These are phyloP conservation scores for Ophiostoma quercus DNA, from an alignment of 2,329 filamentous ascomycete genomes.

Conservation along the genomic window DNA sequence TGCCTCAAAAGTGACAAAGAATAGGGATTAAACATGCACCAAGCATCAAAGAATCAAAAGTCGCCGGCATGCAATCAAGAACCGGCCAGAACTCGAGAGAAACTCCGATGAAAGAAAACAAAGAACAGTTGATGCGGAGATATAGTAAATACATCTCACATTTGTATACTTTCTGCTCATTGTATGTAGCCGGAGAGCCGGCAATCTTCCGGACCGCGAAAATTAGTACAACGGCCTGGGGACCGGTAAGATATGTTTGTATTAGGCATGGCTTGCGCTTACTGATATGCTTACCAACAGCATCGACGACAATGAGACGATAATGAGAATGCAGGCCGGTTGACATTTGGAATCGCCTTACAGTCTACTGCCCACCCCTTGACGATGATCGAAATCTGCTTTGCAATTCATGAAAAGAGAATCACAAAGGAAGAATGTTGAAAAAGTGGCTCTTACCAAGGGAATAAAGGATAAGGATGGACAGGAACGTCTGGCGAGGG, in stretches of 20 bases:
- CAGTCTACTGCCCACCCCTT: background rate
- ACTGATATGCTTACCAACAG: background rate
- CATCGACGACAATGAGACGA: background rate
- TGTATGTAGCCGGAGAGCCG: background rate
- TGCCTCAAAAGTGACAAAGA: background rate
- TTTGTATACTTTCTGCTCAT: background rate
- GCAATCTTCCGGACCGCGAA: constrained; percentile 1
- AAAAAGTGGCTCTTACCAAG: background rate
- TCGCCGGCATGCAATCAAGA: background rate
- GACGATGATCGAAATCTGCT: constrained; percentile 6
- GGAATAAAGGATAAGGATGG: constrained; percentile 13
- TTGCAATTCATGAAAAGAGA: background rate
- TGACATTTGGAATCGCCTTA: background rate
- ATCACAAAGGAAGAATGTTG: constrained; percentile 1
- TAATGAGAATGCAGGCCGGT: background rate
- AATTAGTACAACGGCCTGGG: background rate
- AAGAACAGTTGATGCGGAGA: background rate
- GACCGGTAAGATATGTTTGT: background rate
- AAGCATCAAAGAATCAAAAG: background rate
- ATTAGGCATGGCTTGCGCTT: background rate
- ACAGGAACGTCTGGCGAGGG: background rate
- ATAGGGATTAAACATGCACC: background rate
- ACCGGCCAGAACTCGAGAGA: background rate
- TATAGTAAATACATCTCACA: background rate
- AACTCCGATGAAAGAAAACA: background rate